phyloP scores from a whole-genome alignment of 768 basidiomycete genomes.

The Lactarius hatsudake region DNA sequence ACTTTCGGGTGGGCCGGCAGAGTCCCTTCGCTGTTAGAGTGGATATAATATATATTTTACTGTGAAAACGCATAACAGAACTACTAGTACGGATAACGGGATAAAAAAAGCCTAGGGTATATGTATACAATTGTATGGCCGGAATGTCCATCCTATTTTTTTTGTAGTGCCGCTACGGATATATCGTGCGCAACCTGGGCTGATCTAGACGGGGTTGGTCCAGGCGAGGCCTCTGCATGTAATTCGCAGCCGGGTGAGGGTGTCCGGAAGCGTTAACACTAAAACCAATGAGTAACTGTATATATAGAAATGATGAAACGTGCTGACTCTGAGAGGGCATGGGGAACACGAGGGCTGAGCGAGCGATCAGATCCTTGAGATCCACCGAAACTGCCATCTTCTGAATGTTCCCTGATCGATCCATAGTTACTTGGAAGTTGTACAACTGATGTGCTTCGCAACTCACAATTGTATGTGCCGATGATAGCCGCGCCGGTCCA shows the following conservation, averaged over 20 bases:
- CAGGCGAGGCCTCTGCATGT: not conserved
- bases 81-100: constrained; percentile 9
- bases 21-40: not conserved
- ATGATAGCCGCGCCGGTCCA: constrained; percentile 22
- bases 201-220: not conserved
- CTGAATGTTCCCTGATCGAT: constrained; percentile 19
- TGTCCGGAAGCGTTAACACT: constrained; percentile 3
- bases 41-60: constrained; percentile 9
- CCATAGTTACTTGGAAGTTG: not conserved
- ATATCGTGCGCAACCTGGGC: constrained; percentile 23
- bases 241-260: not conserved
- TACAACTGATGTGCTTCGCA: not conserved
- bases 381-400: constrained; percentile 17
- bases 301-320: not conserved
- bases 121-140: not conserved
- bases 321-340: constrained; percentile 17
- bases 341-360: constrained; percentile 8
- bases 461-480: constrained; percentile 20
- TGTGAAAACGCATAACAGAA: not conserved
- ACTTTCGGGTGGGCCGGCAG: not conserved
- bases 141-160: not conserved
- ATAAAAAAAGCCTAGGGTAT: constrained; percentile 12
- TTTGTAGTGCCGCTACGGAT: constrained; percentile 7
- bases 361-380: constrained; percentile 19
- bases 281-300: constrained; percentile 4